These are phyloP conservation scores for Pseudogymnoascus sp. DNA, from an alignment of 2,329 filamentous ascomycete genomes.

Conservation along the genomic window DNA sequence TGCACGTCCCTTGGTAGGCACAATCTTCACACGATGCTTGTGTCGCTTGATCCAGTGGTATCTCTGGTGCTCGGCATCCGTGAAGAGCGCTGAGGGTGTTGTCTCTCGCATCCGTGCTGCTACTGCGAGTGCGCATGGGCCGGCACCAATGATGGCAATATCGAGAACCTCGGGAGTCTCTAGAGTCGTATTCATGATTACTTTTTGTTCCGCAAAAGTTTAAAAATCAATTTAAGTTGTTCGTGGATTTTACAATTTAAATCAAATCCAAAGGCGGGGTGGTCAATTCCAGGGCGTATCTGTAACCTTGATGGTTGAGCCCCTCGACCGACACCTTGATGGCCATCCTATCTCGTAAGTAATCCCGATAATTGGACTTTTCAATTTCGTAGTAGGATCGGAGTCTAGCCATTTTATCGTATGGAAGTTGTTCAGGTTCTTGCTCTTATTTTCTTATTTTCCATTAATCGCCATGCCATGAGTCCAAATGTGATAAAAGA, in stretches of 20 bases:
- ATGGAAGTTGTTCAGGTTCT: too few relatives aligned
- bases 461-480: too few relatives aligned
- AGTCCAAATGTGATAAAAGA: too few relatives aligned
- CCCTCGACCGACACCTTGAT: neutral
- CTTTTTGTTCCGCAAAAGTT: constrained; percentile 23
- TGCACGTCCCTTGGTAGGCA: constrained; percentile 8
- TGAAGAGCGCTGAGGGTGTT: constrained; percentile 72
- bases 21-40: neutral
- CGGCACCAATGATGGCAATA: constrained; percentile 57
- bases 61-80: constrained; percentile 74
- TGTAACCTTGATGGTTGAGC: neutral
- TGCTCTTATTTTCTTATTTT: too few relatives aligned
- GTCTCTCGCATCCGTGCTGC: constrained; percentile 65
- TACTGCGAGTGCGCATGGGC: constrained; percentile 67
- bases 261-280: neutral
- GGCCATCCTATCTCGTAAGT: neutral
- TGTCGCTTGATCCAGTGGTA: constrained; percentile 59
- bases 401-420: too few relatives aligned
- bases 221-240: constrained; percentile 26
- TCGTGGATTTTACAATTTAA: constrained; percentile 18
- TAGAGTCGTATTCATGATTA: neutral
- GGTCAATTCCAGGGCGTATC: neutral
- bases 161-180: constrained; percentile 42
- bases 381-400: too few relatives aligned
- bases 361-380: neutral